Base-by-base conservation (phyloP, 2,329 filamentous ascomycete species). In the Dryadomyces sulphureus region DNA sequence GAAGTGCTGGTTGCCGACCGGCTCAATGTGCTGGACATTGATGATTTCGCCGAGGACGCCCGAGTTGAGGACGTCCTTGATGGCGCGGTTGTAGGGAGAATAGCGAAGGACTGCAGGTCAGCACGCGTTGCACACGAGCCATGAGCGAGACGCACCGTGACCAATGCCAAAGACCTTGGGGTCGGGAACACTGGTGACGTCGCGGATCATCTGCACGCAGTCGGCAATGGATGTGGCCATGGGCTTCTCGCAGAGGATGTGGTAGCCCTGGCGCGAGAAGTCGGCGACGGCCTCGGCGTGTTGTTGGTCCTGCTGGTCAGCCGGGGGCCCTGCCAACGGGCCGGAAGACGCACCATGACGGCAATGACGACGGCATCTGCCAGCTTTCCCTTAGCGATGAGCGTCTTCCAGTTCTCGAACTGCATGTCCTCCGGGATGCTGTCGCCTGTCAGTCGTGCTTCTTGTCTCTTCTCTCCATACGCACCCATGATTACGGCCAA, bases 291-390 rank as follows among this genome's bases (percentile, higher is more conserved):
- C 40, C 40, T 42, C 40, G 24, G 40, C 40, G 24, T 42, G 40
- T 16, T 25, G 40, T 14, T 42, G 24, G 25, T 42, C 40, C 40
- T 42, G 22, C 34, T 4, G 12, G 34, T 36, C 34, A 36, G 34
- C 32, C 16, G 34, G 8, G 12, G 34, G 17, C 17, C 34, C 17
- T 5, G 11, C 9, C 20, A 24, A 12, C 19, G 6, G 38, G 25
- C 38, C 24, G 20, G 4, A 20, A 35, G 32, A 12, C 39, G 21
- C n/a, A 42, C 40, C 40, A 42, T 21, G 11, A 42, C 40, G 16
- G 40, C 24, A 42, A 42, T 42, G 24, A 42, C 25, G 22, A 42
- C 40, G 24, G 40, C 40, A 42, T 42, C 40, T 24, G 40, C 40
- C 8, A 42, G 14, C 40, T 20, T 42, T 24, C 40, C 40, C 24